These are phyloP conservation scores for Silybum marianum DNA, from an alignment of 129 eudicot genomes.

Conservation along the genomic window DNA sequence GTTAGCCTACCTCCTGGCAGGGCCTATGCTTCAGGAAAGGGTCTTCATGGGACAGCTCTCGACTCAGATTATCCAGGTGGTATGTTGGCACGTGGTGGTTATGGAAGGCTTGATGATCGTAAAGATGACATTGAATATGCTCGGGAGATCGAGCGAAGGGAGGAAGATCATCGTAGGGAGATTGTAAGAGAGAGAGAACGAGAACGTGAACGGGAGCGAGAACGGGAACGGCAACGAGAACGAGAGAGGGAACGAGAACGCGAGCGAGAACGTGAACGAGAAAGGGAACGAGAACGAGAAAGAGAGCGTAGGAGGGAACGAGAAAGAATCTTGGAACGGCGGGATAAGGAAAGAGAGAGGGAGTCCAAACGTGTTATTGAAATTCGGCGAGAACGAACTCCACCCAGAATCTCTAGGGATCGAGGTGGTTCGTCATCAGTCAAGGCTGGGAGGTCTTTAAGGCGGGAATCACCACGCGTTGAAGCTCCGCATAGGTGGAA, in stretches of 20 bases:
- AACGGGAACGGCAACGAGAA: slow-evolving; percentile 47
- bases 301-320: slow-evolving; percentile 67
- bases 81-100: slow-evolving; percentile 56
- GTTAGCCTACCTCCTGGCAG: slow-evolving; percentile 96
- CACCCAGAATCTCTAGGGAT: slow-evolving; percentile 69
- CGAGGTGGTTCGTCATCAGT: slow-evolving; percentile 56
- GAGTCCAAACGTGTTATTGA: slow-evolving; percentile 57
- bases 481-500: slow-evolving; percentile 88
- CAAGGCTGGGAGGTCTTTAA: slow-evolving; percentile 55
- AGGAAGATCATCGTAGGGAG: slow-evolving; percentile 69
- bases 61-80: slow-evolving; percentile 67
- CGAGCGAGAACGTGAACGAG: slow-evolving; percentile 59
- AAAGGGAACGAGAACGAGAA: slow-evolving; percentile 55
- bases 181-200: slow-evolving; percentile 65
- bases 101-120: slow-evolving; percentile 67
- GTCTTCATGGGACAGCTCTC: slow-evolving; percentile 59
- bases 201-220: slow-evolving; percentile 66
- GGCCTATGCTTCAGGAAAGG: slow-evolving; percentile 84
- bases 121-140: slow-evolving; percentile 63
- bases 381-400: slow-evolving; percentile 62
- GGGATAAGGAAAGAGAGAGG: slow-evolving; percentile 58
- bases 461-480: slow-evolving; percentile 81
- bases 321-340: slow-evolving; percentile 47
- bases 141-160: slow-evolving; percentile 61
- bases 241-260: slow-evolving; percentile 64